Conservation (phyloP, 139 green algal species). For the Pleodorina starrii region DNA sequence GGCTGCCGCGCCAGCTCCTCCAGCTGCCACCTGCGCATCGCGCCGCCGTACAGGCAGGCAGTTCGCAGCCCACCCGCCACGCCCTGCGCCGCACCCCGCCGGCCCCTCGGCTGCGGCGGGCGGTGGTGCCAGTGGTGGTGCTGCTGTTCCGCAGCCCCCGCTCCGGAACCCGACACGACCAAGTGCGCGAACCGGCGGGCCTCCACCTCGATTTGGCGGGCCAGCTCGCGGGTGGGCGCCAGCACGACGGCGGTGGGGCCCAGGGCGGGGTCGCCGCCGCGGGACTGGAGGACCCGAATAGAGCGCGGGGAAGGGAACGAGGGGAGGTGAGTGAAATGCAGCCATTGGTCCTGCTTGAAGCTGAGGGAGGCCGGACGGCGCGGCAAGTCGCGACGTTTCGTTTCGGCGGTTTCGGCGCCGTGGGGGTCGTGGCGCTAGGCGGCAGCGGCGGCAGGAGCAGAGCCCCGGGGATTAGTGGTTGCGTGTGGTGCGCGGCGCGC, state of each 20-base stretch:
- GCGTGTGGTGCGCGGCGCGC: no score
- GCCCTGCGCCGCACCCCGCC: constrained; percentile 67
- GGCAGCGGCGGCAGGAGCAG: no score
- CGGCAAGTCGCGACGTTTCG: no score
- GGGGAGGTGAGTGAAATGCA: not conserved
- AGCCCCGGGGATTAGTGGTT: no score
- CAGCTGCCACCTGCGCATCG: constrained; percentile 81
- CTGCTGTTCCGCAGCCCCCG: constrained; percentile 56
- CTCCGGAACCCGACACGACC: constrained; percentile 26
- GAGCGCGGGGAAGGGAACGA: not conserved
- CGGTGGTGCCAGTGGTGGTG: no score
- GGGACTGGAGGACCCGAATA: not conserved
- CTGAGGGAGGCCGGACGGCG: no score
- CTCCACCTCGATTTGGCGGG: constrained; percentile 93
- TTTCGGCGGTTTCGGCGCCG: no score
- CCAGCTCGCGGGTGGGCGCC: constrained; percentile 94
- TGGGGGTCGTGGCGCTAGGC: no score
- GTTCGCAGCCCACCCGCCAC: constrained; percentile 38
- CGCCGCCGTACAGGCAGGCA: constrained; percentile 86
- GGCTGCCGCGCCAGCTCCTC: constrained; percentile 72
- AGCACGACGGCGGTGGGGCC: constrained; percentile 94
- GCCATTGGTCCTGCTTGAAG: no score
- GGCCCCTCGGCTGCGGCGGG: constrained; percentile 70
- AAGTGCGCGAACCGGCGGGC: constrained; percentile 86
- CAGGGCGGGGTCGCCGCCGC: constrained; percentile 28